Evolutionary conservation across 2,329 filamentous ascomycete species (phyloP), one percentile per base, ranked within the genome.

Genomic region (Xylariaceae sp.): DNA sequence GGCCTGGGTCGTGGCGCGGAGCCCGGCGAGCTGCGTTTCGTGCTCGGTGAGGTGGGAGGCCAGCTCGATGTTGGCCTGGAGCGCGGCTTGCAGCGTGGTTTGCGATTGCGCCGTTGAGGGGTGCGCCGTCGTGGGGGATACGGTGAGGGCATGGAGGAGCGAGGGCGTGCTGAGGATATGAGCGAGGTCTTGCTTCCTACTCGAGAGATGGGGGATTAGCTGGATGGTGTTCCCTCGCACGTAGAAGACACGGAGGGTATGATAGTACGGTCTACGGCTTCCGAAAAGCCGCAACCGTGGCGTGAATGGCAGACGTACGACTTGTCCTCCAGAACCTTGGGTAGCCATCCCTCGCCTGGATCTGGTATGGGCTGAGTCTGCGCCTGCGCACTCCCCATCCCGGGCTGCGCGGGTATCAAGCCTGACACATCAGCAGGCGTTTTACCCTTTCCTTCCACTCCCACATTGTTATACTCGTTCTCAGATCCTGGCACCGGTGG

Each of bases 111-210:
- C 61, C 29, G 89, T 72, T 7, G 87, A 87, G 0, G 85, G 81
- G 64, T 96, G 90, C 9, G 78, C 75, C 12, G 83, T 83, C 6
- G 71, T 64, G 8, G 79, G 73, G 46, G 80, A 73, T 62, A 85
- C 76, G 31, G 87, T 79, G 19, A 96, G 76, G n/a, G 88, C 82
- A 33, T 80, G 74, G 49, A 95, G 79, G 18, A 94, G 75, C 18
- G 72, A 56, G 1, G 82, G 78, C 45, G 75, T 76, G 49, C 78
- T 71, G 44, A 89, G 73, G 37, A 89, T 74, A 36, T 80, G 73
- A 40, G 85, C 77, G 9, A 96, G 79, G 64, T 96, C 85, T 57
- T 86, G 77, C 55, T 89, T 91, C 38, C 89, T 88, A 59, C 62
- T n/a, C n/a, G 40, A 46, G 45, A 47, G 37, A 29, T 9, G n/a